A percentile compares a stretch with the other conserved stretches of the same genome.
Evolutionary conservation across 2,329 filamentous ascomycete genomes (phyloP).

Genomic region (Dryadomyces quercus-mongolicae): DNA sequence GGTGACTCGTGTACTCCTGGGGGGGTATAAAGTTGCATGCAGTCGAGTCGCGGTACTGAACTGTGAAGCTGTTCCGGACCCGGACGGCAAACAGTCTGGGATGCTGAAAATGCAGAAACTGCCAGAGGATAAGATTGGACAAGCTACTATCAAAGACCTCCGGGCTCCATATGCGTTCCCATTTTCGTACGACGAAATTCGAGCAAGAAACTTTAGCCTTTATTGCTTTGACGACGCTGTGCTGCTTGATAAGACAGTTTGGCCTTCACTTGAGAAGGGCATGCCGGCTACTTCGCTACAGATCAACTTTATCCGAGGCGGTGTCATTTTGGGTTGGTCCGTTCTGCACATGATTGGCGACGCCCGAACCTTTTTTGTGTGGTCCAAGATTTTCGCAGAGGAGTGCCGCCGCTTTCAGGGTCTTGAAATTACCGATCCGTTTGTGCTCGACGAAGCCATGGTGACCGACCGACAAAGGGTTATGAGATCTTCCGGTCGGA

Average conservation of each 20-base stretch:
- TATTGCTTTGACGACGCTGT: neutral
- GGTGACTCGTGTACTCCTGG: neutral
- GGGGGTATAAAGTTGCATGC: neutral
- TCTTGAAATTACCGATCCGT: neutral
- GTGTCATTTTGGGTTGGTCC: neutral
- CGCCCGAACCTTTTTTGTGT: neutral
- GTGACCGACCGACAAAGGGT: neutral
- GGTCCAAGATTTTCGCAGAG: neutral
- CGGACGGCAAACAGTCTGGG: neutral
- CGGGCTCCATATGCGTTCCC: neutral
- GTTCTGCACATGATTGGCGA: neutral
- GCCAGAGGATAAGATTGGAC: neutral
- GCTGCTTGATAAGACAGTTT: neutral
- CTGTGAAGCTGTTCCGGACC: neutral
- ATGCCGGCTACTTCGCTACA: neutral
- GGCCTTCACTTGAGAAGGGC: neutral
- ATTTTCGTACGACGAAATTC: neutral
- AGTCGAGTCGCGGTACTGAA: neutral
- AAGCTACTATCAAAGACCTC: neutral
- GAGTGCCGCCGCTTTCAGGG: neutral
- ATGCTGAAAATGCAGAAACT: neutral
- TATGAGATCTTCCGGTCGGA: neutral
- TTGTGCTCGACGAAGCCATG: neutral
- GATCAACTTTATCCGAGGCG: neutral
- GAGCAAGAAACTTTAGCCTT: neutral